Conservation (phyloP, 2,329 filamentous ascomycete genomes). For the Penicillium sp. region DNA sequence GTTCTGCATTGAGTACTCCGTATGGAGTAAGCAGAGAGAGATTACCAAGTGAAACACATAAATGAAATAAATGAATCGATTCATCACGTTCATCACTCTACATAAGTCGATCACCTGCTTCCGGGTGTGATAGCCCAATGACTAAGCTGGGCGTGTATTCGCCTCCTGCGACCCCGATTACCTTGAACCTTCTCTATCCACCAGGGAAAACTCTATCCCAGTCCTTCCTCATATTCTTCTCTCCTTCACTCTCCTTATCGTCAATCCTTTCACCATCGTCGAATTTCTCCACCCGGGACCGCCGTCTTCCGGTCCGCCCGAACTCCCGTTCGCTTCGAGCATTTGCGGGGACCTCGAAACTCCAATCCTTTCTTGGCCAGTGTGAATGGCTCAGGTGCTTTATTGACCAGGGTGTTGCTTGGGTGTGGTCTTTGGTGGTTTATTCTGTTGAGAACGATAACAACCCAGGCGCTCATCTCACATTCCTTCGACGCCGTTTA, state of each 20-base stretch:
- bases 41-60: not conserved
- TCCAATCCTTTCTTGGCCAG: constrained; percentile 3
- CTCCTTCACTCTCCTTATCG: constrained; percentile 14
- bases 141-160: constrained; percentile 14
- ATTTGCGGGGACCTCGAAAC: constrained; percentile 23
- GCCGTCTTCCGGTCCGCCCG: constrained; percentile 13
- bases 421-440: constrained; percentile 15
- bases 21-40: not conserved
- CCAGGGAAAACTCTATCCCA: not conserved
- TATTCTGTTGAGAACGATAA: not conserved
- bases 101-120: constrained; percentile 10
- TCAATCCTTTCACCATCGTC: constrained; percentile 1
- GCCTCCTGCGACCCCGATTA: constrained; percentile 6
- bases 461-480: constrained; percentile 1
- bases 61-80: not conserved
- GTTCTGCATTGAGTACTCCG: not conserved
- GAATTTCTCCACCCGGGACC: not conserved
- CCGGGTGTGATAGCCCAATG: constrained; percentile 13
- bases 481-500: constrained; percentile 23
- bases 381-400: constrained; percentile 20
- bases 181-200: constrained; percentile 5
- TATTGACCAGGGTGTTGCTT: constrained; percentile 11
- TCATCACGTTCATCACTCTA: not conserved
- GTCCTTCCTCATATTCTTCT: not conserved
- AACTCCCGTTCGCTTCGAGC: constrained; percentile 15